Percentiles rank a stretch among this genome's conserved stretches.
Conservation (phyloP, 306 rosid genomes). For the Citrullus colocynthis region DNA sequence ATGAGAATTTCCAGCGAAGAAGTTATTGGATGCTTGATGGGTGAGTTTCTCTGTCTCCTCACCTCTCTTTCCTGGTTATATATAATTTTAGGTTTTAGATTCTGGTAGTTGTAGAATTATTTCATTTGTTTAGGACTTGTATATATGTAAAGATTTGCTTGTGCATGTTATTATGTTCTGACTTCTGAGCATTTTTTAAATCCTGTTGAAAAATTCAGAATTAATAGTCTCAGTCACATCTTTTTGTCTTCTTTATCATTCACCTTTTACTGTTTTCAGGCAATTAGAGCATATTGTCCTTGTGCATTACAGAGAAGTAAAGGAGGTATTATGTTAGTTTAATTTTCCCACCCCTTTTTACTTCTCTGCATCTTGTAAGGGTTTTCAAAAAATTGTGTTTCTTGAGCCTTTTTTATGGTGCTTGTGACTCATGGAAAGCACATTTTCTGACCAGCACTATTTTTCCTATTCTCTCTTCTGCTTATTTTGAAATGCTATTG, state of each 20-base stretch:
- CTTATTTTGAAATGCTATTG: background rate
- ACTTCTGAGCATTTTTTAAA: background rate
- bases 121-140: background rate
- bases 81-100: background rate
- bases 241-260: background rate
- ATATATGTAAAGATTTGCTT: background rate
- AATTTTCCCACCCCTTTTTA: background rate
- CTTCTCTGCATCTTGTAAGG: background rate
- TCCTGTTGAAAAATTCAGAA: background rate
- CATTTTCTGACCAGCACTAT: background rate
- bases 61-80: background rate
- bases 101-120: background rate
- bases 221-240: background rate
- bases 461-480: background rate
- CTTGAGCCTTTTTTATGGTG: background rate
- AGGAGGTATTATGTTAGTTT: constrained; percentile 33
- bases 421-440: background rate
- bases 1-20: constrained; percentile 54
- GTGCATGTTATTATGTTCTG: background rate
- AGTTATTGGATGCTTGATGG: constrained; percentile 76
- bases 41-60: constrained; percentile 25
- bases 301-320: constrained; percentile 60
- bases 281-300: constrained; percentile 61
- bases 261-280: constrained; percentile 28
- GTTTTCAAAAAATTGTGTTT: background rate